Evolutionary conservation across 306 rosid genomes (phyloP), one percentile per base, ranked within the genome.

Genomic region (Cicer chorassanicum): DNA sequence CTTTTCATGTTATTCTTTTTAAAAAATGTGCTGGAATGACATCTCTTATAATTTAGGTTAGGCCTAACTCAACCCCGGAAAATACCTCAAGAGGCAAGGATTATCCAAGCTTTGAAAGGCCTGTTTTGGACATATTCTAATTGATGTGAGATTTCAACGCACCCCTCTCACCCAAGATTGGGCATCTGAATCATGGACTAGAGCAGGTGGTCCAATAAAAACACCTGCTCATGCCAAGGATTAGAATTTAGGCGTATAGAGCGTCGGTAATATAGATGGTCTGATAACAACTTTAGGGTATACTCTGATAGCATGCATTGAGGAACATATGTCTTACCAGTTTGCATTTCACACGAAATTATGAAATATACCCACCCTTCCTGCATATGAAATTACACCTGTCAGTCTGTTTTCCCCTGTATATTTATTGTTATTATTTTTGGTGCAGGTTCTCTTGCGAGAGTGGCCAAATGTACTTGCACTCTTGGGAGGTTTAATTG

Each of bases 381-480:
- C 24, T 8, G 44, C 24, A 18, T 8, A 48, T 51, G 38, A 75
- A 59, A 71, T 67, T 50, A 79, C 70, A 9, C 8, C 51, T 55
- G 21, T 70, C 53, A 48, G 21, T 46, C 36, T 65, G 51, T 65
- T 70, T 59, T 38, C 7, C 48, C 16, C 54, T 56, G 56, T 65
- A 65, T 71, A 67, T 51, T 65, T 64, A 65, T 21, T 24, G 24
- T 62, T 45, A 13, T 71, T 67, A 45, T 57, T 70, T 63, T 29
- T 78, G 69, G 29, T 90, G 86, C 96, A 94, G 99, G 89, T 95
- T 79, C 93, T 95, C 67, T 82, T 84, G 49, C 88, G 96, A 85
- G 98, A 95, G 84, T 95, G 99, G 99, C 99, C 99, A 72, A 95
- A 95, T 76, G 96, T 95, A 39, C 92, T 95, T 76, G 77, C 99